Conservation (phyloP, 2,329 filamentous ascomycete genomes). For the Tolypocladium album region DNA sequence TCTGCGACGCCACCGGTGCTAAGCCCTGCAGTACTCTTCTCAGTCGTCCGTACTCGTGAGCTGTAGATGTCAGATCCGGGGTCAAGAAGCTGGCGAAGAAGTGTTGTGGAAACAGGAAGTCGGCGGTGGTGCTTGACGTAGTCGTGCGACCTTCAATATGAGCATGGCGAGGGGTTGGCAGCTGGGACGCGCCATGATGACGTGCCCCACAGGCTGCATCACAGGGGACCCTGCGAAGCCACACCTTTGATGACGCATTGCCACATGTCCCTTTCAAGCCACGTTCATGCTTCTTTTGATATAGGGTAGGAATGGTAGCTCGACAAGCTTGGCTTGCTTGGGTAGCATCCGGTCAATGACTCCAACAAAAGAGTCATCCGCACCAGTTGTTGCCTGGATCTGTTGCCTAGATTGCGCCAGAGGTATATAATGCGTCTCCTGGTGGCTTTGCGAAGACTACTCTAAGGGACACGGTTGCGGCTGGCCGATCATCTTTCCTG, state of each 20-base stretch:
- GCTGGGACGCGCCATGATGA: conserved; percentile 17
- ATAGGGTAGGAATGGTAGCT: no score
- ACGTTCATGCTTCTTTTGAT: no score
- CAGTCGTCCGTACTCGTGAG: neutral
- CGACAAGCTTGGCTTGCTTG: no score
- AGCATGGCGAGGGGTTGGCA: conserved; percentile 1
- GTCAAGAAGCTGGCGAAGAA: neutral
- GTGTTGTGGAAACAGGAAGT: neutral
- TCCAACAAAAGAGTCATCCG: no score
- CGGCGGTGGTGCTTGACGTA: neutral
- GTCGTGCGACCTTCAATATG: neutral
- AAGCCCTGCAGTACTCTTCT: neutral
- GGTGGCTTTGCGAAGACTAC: neutral
- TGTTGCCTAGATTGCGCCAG: neutral
- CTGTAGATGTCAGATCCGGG: neutral
- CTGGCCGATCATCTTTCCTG: neutral
- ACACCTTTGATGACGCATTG: conserved; percentile 5
- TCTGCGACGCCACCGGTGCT: conserved; percentile 4
- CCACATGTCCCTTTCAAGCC: neutral
- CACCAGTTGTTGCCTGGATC: neutral
- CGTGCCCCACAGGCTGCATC: conserved; percentile 21
- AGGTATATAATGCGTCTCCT: neutral
- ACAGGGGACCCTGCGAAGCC: conserved; percentile 8
- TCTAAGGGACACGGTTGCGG: neutral
- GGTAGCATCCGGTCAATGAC: no score